Conservation (phyloP, 352 stramenopile species). For the Phytophthora capsici region DNA sequence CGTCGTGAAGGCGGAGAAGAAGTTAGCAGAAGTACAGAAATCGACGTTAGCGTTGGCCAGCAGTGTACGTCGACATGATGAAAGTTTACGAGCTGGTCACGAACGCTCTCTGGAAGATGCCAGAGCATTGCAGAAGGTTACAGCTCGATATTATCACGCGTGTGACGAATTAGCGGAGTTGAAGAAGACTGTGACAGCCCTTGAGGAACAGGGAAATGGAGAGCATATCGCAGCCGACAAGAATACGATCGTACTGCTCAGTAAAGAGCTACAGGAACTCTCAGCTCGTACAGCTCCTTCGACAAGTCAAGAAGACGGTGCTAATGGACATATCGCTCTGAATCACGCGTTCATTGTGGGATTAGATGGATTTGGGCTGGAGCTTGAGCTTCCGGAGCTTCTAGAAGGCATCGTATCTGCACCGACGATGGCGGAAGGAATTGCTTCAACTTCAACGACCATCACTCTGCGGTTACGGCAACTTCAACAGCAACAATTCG, state of each 20-base stretch:
- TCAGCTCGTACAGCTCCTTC: constrained; percentile 10
- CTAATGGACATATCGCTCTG: constrained; percentile 28
- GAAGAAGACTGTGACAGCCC: constrained; percentile 63
- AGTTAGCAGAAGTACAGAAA: constrained; percentile 48
- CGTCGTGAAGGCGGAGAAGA: constrained; percentile 35
- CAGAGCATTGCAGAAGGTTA: constrained; percentile 55
- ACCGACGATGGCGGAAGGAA: constrained; percentile 23
- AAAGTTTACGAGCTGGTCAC: constrained; percentile 67
- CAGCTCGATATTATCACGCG: constrained; percentile 67
- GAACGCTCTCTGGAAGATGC: constrained; percentile 63
- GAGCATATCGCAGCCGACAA: constrained; percentile 72
- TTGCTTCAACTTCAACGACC: constrained; percentile 6
- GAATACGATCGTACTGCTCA: constrained; percentile 67
- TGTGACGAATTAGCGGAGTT: constrained; percentile 79
- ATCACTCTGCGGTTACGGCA: constrained; percentile 37
- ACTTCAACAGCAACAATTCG: constrained; percentile 31
- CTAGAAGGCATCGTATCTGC: constrained; percentile 28
- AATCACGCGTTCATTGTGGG: constrained; percentile 42
- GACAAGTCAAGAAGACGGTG: constrained; percentile 6
- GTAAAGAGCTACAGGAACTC: constrained; percentile 62
- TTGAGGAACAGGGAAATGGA: constrained; percentile 77
- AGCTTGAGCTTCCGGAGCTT: constrained; percentile 37
- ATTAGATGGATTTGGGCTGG: constrained; percentile 42
- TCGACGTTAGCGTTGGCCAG: constrained; percentile 67
- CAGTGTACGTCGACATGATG: constrained; percentile 78